A percentile compares a stretch with the other conserved stretches of the same genome.
phyloP scores from a whole-genome alignment of 2,329 filamentous ascomycete species.

The Ophiostoma sp. region DNA sequence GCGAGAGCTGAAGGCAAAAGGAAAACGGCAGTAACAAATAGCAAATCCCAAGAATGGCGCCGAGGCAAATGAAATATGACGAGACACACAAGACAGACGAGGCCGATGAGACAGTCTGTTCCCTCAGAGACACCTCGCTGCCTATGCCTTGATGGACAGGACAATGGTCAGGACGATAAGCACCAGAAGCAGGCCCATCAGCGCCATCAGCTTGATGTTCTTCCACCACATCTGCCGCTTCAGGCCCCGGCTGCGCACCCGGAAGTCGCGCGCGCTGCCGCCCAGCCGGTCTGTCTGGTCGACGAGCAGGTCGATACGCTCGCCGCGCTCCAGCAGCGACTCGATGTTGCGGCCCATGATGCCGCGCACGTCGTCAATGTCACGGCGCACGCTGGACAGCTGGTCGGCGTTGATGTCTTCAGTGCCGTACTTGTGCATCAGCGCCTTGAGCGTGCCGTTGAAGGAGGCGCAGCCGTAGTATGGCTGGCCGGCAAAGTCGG shows the following conservation, averaged over 20 bases:
- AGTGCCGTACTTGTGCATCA: conserved; percentile 82
- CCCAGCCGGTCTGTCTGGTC: conserved; percentile 94
- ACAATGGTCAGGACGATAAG: conserved; percentile 54
- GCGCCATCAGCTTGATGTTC: conserved; percentile 89
- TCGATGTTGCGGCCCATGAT: conserved; percentile 98
- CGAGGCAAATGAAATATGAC: conserved; percentile 3
- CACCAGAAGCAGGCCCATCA: conserved; percentile 64
- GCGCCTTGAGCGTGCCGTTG: conserved; percentile 67
- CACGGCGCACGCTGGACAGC: conserved; percentile 72
- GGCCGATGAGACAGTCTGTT: neutral
- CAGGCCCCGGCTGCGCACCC: conserved; percentile 77
- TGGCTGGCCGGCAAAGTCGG: conserved; percentile 71
- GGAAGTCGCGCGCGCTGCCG: conserved; percentile 82
- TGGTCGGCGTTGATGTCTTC: conserved; percentile 68
- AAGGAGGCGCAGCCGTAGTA: conserved; percentile 88
- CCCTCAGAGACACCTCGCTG: neutral
- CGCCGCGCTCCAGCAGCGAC: conserved; percentile 78
- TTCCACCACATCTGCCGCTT: conserved; percentile 99
- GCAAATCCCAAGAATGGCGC: neutral
- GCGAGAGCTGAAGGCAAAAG: neutral
- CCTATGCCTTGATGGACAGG: conserved; percentile 43
- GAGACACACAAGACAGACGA: neutral
- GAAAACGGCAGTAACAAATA: neutral
- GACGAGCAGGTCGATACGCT: conserved; percentile 87
- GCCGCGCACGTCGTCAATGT: conserved; percentile 86